Evolutionary conservation across 2,329 filamentous ascomycete genomes (phyloP), one percentile per base, ranked within the genome.

Genomic region (Alternaria burnsii): DNA sequence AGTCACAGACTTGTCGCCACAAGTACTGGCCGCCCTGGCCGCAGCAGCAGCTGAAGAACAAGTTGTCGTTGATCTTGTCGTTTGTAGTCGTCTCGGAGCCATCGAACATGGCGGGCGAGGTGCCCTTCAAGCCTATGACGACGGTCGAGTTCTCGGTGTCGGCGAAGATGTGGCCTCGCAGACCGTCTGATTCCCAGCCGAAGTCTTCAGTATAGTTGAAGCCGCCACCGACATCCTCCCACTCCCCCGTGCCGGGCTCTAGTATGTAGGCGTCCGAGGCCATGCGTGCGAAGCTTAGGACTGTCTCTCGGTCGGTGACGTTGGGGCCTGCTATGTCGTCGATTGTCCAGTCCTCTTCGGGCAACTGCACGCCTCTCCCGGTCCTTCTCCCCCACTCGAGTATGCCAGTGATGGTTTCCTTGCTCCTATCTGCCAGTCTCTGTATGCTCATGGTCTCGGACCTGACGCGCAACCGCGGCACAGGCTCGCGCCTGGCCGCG

Each of bases 31-130:
- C 93, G 71, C 96, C 94, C 80, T 97, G 93, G 4, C 89, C 95
- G 79, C 95, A 99, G 79, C 95, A 99, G 81, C 95, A 99, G 75
- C 94, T 97, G 81, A 97, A 97, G 80, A 97, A 97, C 10, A 99
- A 84, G 76, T 99, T 99, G 80, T 99, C 95, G 77, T 98, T 99
- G 73, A 94, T 84, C 82, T 99, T 99, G 81, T 99, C 95, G 69
- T 97, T 97, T 26, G 93, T 97, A 0, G 94, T 98, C 1, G 95
- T 98, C 52, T 94, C 94, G 38, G 94, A 91, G n/a, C 95, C 95
- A 77, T 98, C 94, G 75, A 97, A 98, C 4, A 98, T 89, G 12
- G 95, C 94, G 2, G 90, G 88, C 9, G 81, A 92, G 0, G 94
- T 97, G 55, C 94, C 95, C 80, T 99, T 99, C 58, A 99, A 81